Base-by-base conservation (phyloP, 768 basidiomycete genomes). In the Pisolithus albus region DNA sequence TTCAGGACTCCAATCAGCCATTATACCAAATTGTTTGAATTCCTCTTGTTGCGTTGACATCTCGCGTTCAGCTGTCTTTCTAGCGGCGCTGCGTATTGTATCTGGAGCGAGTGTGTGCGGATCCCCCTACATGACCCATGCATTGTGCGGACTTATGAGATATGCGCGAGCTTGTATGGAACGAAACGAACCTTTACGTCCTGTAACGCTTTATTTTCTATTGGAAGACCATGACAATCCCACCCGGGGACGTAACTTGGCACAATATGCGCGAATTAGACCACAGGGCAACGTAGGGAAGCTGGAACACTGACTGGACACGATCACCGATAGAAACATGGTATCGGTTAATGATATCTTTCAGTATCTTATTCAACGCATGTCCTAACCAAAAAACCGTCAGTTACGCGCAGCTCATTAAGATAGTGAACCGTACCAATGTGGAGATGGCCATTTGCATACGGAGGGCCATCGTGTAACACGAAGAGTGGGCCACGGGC, bases 161-260 rank as follows among this genome's bases (percentile, higher is more conserved):
- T 16, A 37, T 9, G 7, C 28, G 16, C 16, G 39, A 39, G 6
- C 19, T 6, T 18, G 9, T 47, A 24, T 38, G 2, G 8, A 38
- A 51, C 7, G 28, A 28, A n/a, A 2, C 79, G 50, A 62, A 89
- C 89, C 50, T 80, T 77, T 24, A 95, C 74, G 21, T 86, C 79
- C 53, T 86, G 75, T 34, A 99, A 71, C 0, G 93, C 89, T 61
- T 96, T 97, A 58, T 92, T 91, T 66, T 98, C 95, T 54, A 98
- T 97, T 0, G 95, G 95, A 11, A 97, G 80, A 6, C 95, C 95
- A 65, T 99, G 95, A 61, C 95, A 98, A 62, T 99, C 95, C 92
- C 92, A 99, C 9, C 95, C 95, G 34, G 95, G 94, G 13, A 88
- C 68, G 69, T 94, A 97, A 61, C 95, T 97, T 52, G n/a, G 11